phyloP scores from a whole-genome alignment of 2,329 filamentous ascomycete species.

The Penicillium digitatum region DNA sequence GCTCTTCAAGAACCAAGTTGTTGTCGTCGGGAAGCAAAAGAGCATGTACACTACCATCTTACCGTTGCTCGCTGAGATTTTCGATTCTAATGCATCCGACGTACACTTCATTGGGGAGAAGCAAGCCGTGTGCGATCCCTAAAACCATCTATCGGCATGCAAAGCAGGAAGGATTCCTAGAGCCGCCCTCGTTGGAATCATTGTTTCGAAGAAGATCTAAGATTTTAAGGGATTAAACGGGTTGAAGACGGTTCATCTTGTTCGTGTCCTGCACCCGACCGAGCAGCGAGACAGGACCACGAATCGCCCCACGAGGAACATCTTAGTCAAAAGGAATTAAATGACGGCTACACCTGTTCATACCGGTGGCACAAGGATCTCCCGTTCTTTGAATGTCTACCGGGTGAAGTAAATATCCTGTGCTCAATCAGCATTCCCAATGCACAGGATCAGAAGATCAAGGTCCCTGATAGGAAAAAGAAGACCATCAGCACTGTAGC shows the following conservation, averaged over 20 bases:
- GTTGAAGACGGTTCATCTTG: conserved; percentile 8
- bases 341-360: conserved; percentile 7
- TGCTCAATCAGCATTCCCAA: conserved; percentile 9
- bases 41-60: conserved; percentile 6
- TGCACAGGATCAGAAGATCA: conserved; percentile 9
- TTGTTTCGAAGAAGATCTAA: conserved; percentile 6
- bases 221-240: conserved; percentile 6
- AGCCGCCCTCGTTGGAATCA: conserved; percentile 9
- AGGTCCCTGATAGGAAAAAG: conserved; percentile 8
- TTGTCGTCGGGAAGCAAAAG: conserved; percentile 9
- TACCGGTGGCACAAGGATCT: conserved; percentile 14
- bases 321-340: conserved; percentile 1
- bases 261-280: not conserved
- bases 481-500: conserved; percentile 6
- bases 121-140: conserved; percentile 9
- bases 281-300: conserved; percentile 3
- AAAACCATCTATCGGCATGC: conserved; percentile 9
- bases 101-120: conserved; percentile 11
- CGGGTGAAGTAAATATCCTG: conserved; percentile 11
- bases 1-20: conserved; percentile 6
- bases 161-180: conserved; percentile 9
- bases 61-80: conserved; percentile 7
- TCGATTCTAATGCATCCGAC: conserved; percentile 8
- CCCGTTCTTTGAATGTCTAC: conserved; percentile 9
- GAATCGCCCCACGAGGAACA: conserved; percentile 7